Evolutionary conservation across 768 basidiomycete genomes (phyloP), one percentile per base, ranked within the genome.

Genomic region (Russula earlei): DNA sequence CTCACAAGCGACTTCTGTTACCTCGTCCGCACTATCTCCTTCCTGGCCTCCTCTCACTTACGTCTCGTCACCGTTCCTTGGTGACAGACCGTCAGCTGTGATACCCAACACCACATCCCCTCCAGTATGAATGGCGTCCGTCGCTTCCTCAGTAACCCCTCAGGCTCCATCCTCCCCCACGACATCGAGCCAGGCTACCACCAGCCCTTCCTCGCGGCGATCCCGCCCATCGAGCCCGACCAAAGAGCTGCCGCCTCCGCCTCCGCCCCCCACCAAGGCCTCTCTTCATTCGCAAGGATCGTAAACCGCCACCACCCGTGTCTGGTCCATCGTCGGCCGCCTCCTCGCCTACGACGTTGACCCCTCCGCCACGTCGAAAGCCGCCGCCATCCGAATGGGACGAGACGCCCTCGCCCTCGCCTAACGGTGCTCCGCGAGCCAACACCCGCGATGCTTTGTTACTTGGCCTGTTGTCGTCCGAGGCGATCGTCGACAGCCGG

Each of bases 401-500:
- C 11, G 53, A 51, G 9, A 15, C 20, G 0, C n/a, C 25, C n/a
- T 27, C 45, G 22, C 25, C 40, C 3, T 19, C 51, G 15, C 53
- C 1, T 5, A 31, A 31, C n/a, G 49, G 22, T 60, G 29, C 34
- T 52, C 37, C 55, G 53, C 8, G 63, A 66, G n/a, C 78, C 52
- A 83, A 81, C 59, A 80, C 80, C 15, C 77, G 84, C 43, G 92
- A 96, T 64, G 89, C 93, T 59, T 78, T 98, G 44, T 77, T 97
- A 60, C 78, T 96, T 67, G 88, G 87, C 67, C 77, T 99, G 38
- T 73, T 98, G 61, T 88, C 93, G 40, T 92, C 92, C 52, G 92
- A 97, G 70, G 95, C 95, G 5, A 81, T 90, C 40, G 84, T 97
- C n/a, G 92, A 97, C 64, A 89, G 89, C 64, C 82, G 87, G 29